Evolutionary conservation across 306 rosid genomes (phyloP).

Genomic region (Leucaena leucocephala): DNA sequence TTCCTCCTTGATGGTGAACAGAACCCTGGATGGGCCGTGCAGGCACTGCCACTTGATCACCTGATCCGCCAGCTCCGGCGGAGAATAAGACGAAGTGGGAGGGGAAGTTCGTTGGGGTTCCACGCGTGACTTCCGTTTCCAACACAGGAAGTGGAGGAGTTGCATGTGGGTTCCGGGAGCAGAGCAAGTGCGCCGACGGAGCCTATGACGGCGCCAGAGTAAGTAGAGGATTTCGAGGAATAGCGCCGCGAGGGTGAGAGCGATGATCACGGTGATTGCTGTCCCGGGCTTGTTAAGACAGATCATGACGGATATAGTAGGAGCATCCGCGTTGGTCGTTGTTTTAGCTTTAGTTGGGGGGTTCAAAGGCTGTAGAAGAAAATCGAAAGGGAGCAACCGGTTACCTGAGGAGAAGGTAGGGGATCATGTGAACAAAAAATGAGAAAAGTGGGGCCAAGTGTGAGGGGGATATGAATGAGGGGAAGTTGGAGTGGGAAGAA

Average conservation of each 20-base stretch:
- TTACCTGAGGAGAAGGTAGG: background rate
- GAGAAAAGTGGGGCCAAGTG: background rate
- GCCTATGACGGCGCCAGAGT: conserved; percentile 38
- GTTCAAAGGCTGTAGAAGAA: background rate
- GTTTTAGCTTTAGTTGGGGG: background rate
- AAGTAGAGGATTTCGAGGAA: conserved; percentile 42
- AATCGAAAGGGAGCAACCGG: background rate
- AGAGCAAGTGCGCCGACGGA: conserved; percentile 21
- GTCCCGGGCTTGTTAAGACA: conserved; percentile 49
- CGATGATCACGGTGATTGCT: conserved; percentile 38
- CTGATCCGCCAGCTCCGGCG: conserved; percentile 39
- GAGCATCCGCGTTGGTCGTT: background rate
- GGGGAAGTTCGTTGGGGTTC: conserved; percentile 45
- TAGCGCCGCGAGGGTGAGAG: conserved; percentile 41
- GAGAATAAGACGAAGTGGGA: conserved; percentile 28
- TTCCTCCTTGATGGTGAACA: conserved; percentile 58
- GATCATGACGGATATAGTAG: conserved; percentile 27
- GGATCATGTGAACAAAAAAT: background rate
- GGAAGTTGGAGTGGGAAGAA: background rate
- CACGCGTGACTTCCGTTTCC: conserved; percentile 33
- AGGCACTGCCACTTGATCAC: conserved; percentile 41
- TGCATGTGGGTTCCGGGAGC: background rate
- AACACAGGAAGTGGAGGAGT: background rate
- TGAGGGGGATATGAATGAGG: background rate
- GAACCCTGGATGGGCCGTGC: conserved; percentile 41